Base-by-base conservation (phyloP, 345 rosid genomes). In the Rhizophora mangle region DNA sequence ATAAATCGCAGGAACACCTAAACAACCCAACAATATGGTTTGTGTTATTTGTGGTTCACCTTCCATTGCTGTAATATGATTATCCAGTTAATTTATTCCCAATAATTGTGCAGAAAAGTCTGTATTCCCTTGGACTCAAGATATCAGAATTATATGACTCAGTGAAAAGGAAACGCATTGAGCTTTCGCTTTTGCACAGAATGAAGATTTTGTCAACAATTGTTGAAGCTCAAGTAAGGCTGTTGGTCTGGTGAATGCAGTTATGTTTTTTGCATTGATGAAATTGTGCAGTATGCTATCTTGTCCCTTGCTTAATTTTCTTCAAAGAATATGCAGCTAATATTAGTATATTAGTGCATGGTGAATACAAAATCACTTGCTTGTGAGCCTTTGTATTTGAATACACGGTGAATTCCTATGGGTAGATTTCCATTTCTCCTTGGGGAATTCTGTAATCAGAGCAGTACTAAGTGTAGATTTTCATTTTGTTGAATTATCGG, bases 161-260 rank as follows among this genome's bases (percentile, higher is more conserved):
- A 21, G 92, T 91, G 73, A 79, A 77, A 79, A 80, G 65, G 77
- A 93, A 85, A 74, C 86, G 91, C 49, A 68, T 72, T 29, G 89
- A 89, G 71, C 81, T 89, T 52, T 82, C 74, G 66, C 52, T 68
- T 20, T 60, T 89, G 67, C 79, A 46, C 72, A 84, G 85, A 76
- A 18, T 59, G 6, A 78, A 82, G 70, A 80, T 80, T 67, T 68
- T 87, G 43, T 74, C 84, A 29, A 76, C 82, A 62, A 82, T 93
- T 76, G 77, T 86, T 1, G 89, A 86, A 58, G 74, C 86, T 76
- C 96, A 93, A 68, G 97, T 91, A 86, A 85, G 93, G 27, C 60
- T 18, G 22, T 16, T 1, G 64, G 31, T 43, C 34, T 72, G 22
- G 32, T 54, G 18, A 19, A 53, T 43, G 9, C 4, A 34, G 7